A percentile compares a stretch with the other conserved stretches of the same genome.
These are phyloP conservation scores for Trichosanthes cucumerina DNA, from an alignment of 306 rosid species.

Conservation along the genomic window DNA sequence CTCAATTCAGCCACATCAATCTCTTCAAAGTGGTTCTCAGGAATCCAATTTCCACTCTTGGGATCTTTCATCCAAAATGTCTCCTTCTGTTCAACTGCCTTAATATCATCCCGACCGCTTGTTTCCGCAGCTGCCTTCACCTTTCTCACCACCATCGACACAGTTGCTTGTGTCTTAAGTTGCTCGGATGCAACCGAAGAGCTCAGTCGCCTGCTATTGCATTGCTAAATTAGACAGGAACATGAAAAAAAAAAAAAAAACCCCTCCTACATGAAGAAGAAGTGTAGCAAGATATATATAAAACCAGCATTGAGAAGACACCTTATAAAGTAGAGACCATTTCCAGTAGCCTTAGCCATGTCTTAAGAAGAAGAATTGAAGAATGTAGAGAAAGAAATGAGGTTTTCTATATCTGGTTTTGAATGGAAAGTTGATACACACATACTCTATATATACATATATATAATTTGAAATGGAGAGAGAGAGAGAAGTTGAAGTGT, in stretches of 20 bases:
- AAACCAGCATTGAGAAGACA: neutral
- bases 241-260: neutral
- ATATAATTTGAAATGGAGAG: neutral
- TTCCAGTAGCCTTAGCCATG: slow-evolving; percentile 2
- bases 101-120: neutral
- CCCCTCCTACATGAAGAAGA: neutral
- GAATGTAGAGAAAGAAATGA: neutral
- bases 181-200: slow-evolving; percentile 9
- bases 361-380: neutral
- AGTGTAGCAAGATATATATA: neutral
- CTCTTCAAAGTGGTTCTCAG: slow-evolving; percentile 43
- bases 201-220: neutral
- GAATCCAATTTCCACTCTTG: slow-evolving; percentile 54
- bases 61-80: slow-evolving; percentile 61
- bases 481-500: neutral
- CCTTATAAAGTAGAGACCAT: slow-evolving; percentile 4
- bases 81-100: neutral
- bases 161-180: neutral
- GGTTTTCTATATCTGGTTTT: neutral
- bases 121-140: neutral
- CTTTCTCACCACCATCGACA: neutral
- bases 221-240: neutral
- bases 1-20: slow-evolving; percentile 38
- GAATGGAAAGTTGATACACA: neutral
- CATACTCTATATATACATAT: neutral